Evolutionary conservation across 441 rosid species (phyloP).

Genomic region (Pelargonium myrrhifolium): DNA sequence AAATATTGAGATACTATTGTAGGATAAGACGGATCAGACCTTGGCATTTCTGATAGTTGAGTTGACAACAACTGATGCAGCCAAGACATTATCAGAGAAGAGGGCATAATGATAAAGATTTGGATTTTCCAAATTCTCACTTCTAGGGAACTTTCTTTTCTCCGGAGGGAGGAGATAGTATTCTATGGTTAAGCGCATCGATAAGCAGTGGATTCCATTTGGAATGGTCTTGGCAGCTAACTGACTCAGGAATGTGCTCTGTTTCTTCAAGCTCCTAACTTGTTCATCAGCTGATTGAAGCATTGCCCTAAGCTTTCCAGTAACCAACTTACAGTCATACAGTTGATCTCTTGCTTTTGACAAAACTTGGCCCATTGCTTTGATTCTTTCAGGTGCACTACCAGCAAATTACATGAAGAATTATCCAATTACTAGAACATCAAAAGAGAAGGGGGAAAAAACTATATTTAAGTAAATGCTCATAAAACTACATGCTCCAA

Average conservation of each 20-base stretch:
- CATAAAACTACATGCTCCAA: constrained; percentile 7
- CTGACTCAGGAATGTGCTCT: constrained; percentile 97
- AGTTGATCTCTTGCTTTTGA: constrained; percentile 72
- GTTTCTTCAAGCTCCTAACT: constrained; percentile 94
- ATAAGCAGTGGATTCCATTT: constrained; percentile 86
- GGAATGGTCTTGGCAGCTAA: constrained; percentile 77
- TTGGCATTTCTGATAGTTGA: constrained; percentile 81
- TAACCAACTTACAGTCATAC: constrained; percentile 87
- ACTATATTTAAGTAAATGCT: constrained; percentile 7
- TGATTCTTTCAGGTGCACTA: constrained; percentile 74
- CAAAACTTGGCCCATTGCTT: constrained; percentile 82
- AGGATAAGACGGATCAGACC: constrained; percentile 21
- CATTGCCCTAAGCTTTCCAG: constrained; percentile 95
- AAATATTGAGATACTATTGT: neutral
- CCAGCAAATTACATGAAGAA: constrained; percentile 12
- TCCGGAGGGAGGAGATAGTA: constrained; percentile 75
- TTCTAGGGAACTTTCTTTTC: constrained; percentile 77
- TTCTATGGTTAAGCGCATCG: constrained; percentile 86
- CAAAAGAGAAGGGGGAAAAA: constrained; percentile 12
- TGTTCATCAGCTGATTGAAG: constrained; percentile 94
- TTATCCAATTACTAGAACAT: constrained; percentile 14
- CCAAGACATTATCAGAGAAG: constrained; percentile 83
- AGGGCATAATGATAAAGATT: constrained; percentile 73
- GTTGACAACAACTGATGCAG: constrained; percentile 85
- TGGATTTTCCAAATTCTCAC: constrained; percentile 74